These are phyloP conservation scores for Anethum foeniculum DNA, from an alignment of 140 eudicot species.

Conservation along the genomic window DNA sequence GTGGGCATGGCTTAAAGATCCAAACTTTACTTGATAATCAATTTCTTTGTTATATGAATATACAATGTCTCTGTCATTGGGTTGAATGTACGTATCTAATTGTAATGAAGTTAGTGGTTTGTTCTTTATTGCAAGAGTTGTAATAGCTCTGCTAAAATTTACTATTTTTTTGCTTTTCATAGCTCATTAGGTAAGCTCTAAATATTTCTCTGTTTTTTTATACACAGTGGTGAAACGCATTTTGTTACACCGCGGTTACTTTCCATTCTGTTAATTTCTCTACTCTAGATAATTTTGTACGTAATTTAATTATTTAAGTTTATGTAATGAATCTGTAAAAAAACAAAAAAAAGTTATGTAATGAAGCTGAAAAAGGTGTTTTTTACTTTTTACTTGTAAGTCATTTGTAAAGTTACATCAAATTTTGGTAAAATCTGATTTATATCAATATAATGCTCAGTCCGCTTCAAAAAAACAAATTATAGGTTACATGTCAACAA, in stretches of 20 bases:
- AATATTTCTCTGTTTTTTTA: not conserved
- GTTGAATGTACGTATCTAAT: slow-evolving; percentile 27
- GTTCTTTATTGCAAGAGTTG: slow-evolving; percentile 20
- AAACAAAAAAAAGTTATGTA: too few species aligned
- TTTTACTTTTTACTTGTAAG: too few species aligned
- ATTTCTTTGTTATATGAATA: slow-evolving; percentile 34
- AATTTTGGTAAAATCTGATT: too few species aligned
- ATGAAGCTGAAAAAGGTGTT: too few species aligned
- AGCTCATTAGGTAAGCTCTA: not conserved
- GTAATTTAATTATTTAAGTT: too few species aligned
- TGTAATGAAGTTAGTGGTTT: slow-evolving; percentile 13
- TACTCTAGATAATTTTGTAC: too few species aligned
- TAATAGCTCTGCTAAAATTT: slow-evolving; percentile 18
- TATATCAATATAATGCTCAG: too few species aligned
- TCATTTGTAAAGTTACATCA: too few species aligned
- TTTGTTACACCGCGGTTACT: too few species aligned
- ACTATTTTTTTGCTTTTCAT: slow-evolving; percentile 26
- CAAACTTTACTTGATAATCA: slow-evolving; percentile 24
- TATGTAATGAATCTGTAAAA: too few species aligned
- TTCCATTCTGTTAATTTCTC: too few species aligned
- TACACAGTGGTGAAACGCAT: not conserved
- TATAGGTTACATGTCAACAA: not conserved
- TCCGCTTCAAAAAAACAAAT: too few species aligned
- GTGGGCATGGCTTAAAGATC: slow-evolving; percentile 11
- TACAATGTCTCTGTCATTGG: slow-evolving; percentile 19